Evolutionary conservation across 495 filamentous ascomycete genomes (phyloP).

Genomic region (Penicillium tannophilum): DNA sequence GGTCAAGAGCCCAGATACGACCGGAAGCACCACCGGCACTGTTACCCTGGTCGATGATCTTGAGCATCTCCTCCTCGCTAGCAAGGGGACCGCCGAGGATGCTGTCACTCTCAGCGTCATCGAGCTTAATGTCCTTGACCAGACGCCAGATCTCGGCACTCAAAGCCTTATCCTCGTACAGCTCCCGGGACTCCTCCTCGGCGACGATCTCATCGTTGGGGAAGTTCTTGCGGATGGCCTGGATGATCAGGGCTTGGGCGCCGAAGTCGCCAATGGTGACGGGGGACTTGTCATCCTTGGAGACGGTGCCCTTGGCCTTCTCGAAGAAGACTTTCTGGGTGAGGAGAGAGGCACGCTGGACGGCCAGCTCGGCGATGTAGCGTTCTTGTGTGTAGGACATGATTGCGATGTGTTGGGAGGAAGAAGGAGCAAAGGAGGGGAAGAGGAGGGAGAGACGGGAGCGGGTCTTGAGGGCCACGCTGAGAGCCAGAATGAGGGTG

Average conservation of each 20-base stretch:
- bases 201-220: constrained; percentile 89
- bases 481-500: constrained; percentile 53
- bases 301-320: constrained; percentile 87
- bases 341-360: constrained; percentile 83
- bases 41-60: constrained; percentile 81
- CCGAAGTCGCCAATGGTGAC: constrained; percentile 98
- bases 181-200: constrained; percentile 84
- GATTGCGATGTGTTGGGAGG: constrained; percentile 32
- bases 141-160: constrained; percentile 79
- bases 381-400: constrained; percentile 79
- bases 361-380: constrained; percentile 83
- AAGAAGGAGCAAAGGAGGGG: constrained; percentile 30
- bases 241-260: constrained; percentile 93
- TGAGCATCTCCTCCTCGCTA: constrained; percentile 75
- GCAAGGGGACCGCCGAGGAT: constrained; percentile 73
- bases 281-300: constrained; percentile 92
- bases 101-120: constrained; percentile 63
- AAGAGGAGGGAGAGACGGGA: constrained; percentile 45
- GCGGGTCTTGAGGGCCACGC: constrained; percentile 47
- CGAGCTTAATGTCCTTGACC: constrained; percentile 70
- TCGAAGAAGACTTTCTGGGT: constrained; percentile 93
- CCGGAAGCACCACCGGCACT: constrained; percentile 78
- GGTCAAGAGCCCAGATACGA: constrained; percentile 94
- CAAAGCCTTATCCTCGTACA: constrained; percentile 68
- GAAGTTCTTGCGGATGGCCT: constrained; percentile 85